A percentile compares a stretch with the other conserved stretches of the same genome.
Conservation (phyloP, 2,329 filamentous ascomycete genomes). For the Drechmeria coniospora region DNA sequence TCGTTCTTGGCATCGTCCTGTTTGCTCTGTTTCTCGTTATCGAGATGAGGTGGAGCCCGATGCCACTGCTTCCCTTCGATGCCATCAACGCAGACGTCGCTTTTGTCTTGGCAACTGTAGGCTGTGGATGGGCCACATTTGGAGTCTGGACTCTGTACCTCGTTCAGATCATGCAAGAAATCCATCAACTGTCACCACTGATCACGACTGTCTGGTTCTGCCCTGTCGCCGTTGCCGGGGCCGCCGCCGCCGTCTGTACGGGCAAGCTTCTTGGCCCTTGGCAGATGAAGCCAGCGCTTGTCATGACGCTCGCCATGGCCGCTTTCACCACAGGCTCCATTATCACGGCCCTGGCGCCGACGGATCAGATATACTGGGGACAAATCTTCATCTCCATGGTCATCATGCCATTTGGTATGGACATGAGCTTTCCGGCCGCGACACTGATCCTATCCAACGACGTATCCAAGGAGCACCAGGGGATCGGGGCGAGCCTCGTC, state of each 20-base stretch:
- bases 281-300: conserved; percentile 17
- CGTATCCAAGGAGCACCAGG: conserved; percentile 28
- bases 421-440: conserved; percentile 50
- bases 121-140: conserved; percentile 38
- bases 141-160: conserved; percentile 38
- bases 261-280: conserved; percentile 24
- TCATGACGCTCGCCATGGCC: conserved; percentile 28
- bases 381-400: conserved; percentile 44
- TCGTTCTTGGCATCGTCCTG: conserved; percentile 42
- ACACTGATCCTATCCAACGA: conserved; percentile 43
- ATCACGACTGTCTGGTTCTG: conserved; percentile 27
- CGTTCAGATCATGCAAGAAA: conserved; percentile 31
- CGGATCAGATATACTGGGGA: conserved; percentile 46
- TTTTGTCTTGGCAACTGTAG: conserved; percentile 40
- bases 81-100: conserved; percentile 28
- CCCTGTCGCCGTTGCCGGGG: conserved; percentile 27
- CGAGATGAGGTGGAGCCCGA: conserved; percentile 28
- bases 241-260: conserved; percentile 27
- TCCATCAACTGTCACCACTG: conserved; percentile 26
- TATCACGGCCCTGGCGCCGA: conserved; percentile 31
- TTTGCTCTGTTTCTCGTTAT: conserved; percentile 40
- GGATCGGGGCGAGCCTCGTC: conserved; percentile 36
- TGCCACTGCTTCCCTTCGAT: conserved; percentile 42
- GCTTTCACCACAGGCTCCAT: conserved; percentile 27
- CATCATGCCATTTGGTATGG: conserved; percentile 47